Evolutionary conservation across 305 asterid genomes (phyloP), one percentile per base, ranked within the genome.

Genomic region (Andrographis paniculata): DNA sequence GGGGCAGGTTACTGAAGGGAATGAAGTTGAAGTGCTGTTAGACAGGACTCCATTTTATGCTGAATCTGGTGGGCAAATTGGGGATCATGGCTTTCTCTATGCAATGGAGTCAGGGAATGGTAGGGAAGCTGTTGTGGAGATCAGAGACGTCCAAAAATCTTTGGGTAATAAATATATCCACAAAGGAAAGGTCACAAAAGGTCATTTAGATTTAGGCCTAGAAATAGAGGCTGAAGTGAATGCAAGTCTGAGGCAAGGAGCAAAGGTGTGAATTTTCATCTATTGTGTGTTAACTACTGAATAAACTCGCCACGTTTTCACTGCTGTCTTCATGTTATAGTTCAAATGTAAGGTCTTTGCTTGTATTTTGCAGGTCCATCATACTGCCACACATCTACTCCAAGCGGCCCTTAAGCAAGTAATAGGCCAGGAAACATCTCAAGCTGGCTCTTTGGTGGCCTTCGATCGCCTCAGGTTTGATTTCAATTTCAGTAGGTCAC

Each of bases 51-150:
- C 98, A 0, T 89, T 89, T 62, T 89, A 86, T 59, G 98, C 98
- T 48, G 98, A 89, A 67, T 89, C 96, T 0, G 98, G 98, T 36
- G 98, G 98, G 39, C 96, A 86, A 70, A 89, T 89, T 50, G 96
- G 94, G 55, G 98, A 89, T 56, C 67, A 72, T 22, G 98, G 96
- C 24, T 76, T 72, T 54, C 65, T 89, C 16, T 73, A 63, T 58
- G 64, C 65, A 39, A 58, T 55, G 13, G 63, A 68, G 21, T 57
- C 84, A 48, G 80, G 61, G 56, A 65, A 69, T 47, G 31, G 47
- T 59, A 69, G 56, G 56, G 70, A 64, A 73, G 80, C 83, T 45
- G 62, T 80, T 22, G 70, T 89, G 42, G 79, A 76, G 70, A 71
- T 89, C 27, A 72, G 59, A 50, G 96, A 89, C 49, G 98, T 86